These are phyloP conservation scores for Firmiana major DNA, from an alignment of 345 rosid genomes.

Conservation along the genomic window DNA sequence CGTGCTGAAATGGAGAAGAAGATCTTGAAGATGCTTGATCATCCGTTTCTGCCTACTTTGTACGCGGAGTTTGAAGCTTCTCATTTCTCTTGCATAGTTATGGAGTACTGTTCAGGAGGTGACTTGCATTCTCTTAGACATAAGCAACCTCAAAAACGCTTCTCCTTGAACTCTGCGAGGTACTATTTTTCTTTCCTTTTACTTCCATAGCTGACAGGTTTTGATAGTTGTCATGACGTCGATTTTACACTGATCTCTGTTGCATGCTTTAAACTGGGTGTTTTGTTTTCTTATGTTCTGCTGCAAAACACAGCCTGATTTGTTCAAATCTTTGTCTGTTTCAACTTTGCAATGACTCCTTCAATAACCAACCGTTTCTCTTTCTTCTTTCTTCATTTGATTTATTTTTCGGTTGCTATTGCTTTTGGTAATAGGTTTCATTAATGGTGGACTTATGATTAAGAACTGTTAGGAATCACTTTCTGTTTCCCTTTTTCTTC, in stretches of 20 bases:
- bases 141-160: constrained; percentile 53
- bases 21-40: constrained; percentile 81
- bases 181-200: constrained; percentile 10
- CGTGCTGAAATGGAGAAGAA: constrained; percentile 83
- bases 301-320: background rate
- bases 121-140: constrained; percentile 82
- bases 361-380: background rate
- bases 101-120: constrained; percentile 96
- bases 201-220: constrained; percentile 25
- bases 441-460: background rate
- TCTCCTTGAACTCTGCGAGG: constrained; percentile 76
- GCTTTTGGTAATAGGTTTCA: background rate
- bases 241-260: background rate
- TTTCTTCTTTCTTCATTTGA: background rate
- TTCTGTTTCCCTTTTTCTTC: constrained; percentile 13
- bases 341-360: background rate
- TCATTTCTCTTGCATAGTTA: constrained; percentile 80
- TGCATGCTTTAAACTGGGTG: constrained; percentile 1
- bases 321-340: background rate
- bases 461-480: constrained; percentile 2
- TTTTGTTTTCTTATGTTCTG: background rate
- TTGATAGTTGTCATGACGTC: constrained; percentile 10
- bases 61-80: constrained; percentile 89
- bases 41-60: constrained; percentile 86
- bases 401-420: background rate